Percentiles rank a stretch among this genome's conserved stretches.
Conservation (phyloP, 2,329 filamentous ascomycete genomes). For the Pseudogymnoascus sp. region DNA sequence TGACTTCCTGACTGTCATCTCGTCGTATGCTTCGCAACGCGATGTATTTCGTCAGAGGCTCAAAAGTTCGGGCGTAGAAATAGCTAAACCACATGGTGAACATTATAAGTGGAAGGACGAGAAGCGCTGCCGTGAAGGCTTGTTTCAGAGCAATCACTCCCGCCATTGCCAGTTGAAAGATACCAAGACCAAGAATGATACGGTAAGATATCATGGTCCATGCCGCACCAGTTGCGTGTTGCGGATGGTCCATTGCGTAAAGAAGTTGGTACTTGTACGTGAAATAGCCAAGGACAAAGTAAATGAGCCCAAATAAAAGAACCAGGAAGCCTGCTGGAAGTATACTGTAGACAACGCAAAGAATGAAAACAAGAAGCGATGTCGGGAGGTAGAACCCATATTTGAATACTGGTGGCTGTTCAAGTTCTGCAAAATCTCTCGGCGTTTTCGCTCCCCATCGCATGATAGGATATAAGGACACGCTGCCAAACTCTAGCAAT, state of each 20-base stretch:
- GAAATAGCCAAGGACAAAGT: slow-evolving; percentile 76
- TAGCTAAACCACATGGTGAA: slow-evolving; percentile 85
- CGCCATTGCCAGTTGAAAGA: slow-evolving; percentile 87
- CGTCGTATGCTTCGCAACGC: slow-evolving; percentile 76
- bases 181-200: slow-evolving; percentile 72
- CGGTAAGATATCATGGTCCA: slow-evolving; percentile 97
- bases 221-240: slow-evolving; percentile 84
- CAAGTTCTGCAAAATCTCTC: slow-evolving; percentile 75
- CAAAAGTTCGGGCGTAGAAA: slow-evolving; percentile 71
- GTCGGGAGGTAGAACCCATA: slow-evolving; percentile 96
- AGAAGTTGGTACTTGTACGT: slow-evolving; percentile 96
- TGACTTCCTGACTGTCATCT: slow-evolving; percentile 41
- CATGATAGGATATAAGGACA: slow-evolving; percentile 74
- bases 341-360: slow-evolving; percentile 91
- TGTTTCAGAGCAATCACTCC: slow-evolving; percentile 70
- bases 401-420: slow-evolving; percentile 77
- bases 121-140: slow-evolving; percentile 63
- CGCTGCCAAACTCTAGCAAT: slow-evolving; percentile 79
- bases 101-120: slow-evolving; percentile 68
- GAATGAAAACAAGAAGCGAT: slow-evolving; percentile 84
- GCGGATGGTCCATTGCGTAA: slow-evolving; percentile 96
- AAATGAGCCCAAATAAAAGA: slow-evolving; percentile 71
- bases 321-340: slow-evolving; percentile 72
- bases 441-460: slow-evolving; percentile 76
- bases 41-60: slow-evolving; percentile 86